Conservation (phyloP, 352 stramenopile species). For the Aphanomyces invadans region DNA sequence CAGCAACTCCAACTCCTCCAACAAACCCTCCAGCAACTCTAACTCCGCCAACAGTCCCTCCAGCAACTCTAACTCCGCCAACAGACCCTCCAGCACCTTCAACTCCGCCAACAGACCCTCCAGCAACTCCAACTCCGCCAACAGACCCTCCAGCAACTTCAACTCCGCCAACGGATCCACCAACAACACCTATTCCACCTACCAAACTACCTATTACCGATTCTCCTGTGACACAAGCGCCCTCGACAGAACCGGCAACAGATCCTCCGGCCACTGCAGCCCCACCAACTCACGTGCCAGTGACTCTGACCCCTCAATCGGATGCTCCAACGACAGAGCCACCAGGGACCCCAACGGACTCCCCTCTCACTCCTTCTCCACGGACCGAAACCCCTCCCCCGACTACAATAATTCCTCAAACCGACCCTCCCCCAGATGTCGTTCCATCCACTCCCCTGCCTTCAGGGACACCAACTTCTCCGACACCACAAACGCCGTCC, state of each 20-base stretch:
- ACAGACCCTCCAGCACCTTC: neutral
- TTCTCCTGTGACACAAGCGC: neutral
- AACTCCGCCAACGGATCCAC: conserved; percentile 2
- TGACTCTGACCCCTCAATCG: neutral
- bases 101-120: neutral
- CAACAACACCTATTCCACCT: neutral
- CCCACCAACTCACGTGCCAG: neutral
- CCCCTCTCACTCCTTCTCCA: no score
- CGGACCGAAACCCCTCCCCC: no score
- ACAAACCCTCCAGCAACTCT: conserved; percentile 17
- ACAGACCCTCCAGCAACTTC: conserved; percentile 14
- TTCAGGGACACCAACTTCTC: neutral
- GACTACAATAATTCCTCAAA: no score
- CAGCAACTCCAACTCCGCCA: conserved; percentile 3
- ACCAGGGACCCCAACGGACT: no score
- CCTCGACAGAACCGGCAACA: neutral
- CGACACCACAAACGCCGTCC: neutral
- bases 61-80: neutral
- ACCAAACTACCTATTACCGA: neutral
- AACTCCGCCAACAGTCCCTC: neutral
- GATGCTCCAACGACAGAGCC: neutral
- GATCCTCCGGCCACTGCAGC: neutral
- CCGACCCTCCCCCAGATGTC: no score
- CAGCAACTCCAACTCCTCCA: conserved; percentile 10
- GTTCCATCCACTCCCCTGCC: neutral